Evolutionary conservation across 495 filamentous ascomycete species (phyloP).

Genomic region (Tuber magnatum): DNA sequence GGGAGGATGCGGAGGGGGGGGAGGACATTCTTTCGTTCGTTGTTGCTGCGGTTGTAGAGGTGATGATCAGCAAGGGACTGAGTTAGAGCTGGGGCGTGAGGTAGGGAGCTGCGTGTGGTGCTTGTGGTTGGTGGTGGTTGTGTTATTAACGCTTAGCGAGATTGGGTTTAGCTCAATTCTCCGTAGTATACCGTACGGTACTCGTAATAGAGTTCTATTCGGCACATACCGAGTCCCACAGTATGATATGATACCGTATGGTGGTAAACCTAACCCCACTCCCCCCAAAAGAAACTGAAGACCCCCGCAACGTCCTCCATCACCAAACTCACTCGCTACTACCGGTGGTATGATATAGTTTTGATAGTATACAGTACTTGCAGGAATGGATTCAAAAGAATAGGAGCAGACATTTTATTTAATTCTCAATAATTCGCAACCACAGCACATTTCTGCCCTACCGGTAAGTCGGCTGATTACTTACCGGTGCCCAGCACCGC

Average conservation of each 20-base stretch:
- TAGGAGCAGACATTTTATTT: no score
- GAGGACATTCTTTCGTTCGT: constrained; percentile 25
- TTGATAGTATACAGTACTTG: background rate
- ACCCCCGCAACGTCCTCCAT: background rate
- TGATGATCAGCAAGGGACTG: background rate
- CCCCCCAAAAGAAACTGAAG: background rate
- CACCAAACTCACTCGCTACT: background rate
- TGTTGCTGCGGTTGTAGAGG: background rate
- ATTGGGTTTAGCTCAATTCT: background rate
- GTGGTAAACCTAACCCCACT: background rate
- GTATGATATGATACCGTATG: no score
- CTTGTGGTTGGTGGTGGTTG: constrained; percentile 7
- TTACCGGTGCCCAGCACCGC: background rate
- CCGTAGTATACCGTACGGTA: background rate
- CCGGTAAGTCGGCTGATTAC: background rate
- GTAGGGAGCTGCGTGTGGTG: background rate
- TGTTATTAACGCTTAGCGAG: constrained; percentile 22
- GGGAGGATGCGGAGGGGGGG: constrained; percentile 29
- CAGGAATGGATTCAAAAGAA: no score
- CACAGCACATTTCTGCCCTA: background rate
- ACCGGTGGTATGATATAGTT: background rate
- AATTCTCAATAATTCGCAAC: background rate
- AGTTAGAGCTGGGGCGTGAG: background rate
- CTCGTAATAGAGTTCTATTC: no score
- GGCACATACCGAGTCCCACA: no score